These are phyloP conservation scores for Rosellinia necatrix DNA, from an alignment of 2,329 filamentous ascomycete genomes.

Conservation along the genomic window DNA sequence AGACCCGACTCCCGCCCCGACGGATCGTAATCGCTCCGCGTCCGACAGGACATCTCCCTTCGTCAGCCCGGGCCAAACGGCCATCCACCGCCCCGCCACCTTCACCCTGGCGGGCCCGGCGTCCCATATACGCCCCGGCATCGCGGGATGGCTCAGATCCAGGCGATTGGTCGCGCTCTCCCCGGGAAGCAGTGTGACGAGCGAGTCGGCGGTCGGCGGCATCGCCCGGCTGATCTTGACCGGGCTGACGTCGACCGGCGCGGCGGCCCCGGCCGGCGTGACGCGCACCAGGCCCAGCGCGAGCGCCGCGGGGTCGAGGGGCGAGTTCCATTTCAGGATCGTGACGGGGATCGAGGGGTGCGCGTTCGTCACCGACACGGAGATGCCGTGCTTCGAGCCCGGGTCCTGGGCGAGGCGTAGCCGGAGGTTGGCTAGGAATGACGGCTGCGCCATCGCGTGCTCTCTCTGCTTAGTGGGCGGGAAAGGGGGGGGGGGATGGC, in stretches of 20 bases:
- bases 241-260: background rate
- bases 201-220: constrained; percentile 3
- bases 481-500: background rate
- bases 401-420: background rate
- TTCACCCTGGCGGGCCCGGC: constrained; percentile 1
- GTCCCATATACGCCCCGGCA: background rate
- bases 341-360: constrained; percentile 3
- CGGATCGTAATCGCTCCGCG: background rate
- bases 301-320: constrained; percentile 12
- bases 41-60: constrained; percentile 6
- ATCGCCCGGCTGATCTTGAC: constrained; percentile 7
- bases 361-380: constrained; percentile 9
- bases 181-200: constrained; percentile 4
- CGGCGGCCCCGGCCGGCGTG: background rate
- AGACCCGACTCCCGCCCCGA: constrained; percentile 4
- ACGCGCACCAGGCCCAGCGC: background rate
- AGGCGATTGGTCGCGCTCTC: background rate
- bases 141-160: background rate
- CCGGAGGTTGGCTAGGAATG: constrained; percentile 3
- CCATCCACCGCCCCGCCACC: constrained; percentile 14
- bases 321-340: constrained; percentile 11
- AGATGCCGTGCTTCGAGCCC: background rate
- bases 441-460: constrained; percentile 3
- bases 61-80: constrained; percentile 4
- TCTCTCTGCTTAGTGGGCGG: no score